Evolutionary conservation across 2,329 filamentous ascomycete genomes (phyloP).

Genomic region (Blastomyces silverae): DNA sequence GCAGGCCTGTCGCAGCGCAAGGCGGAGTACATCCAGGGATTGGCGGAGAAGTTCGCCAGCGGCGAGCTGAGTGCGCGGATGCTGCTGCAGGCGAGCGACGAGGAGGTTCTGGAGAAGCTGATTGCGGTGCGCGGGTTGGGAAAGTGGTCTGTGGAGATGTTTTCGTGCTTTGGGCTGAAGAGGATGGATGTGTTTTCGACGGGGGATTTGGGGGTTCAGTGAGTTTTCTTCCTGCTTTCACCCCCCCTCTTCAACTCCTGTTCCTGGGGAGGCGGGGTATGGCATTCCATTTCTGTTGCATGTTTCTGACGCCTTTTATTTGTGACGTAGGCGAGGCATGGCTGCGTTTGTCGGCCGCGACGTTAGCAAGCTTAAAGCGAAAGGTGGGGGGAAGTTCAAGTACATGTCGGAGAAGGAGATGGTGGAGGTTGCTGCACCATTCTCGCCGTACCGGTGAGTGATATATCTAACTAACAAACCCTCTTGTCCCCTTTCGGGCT

Average conservation of each 20-base stretch:
- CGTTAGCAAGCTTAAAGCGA: constrained; percentile 72
- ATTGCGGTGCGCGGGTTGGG: constrained; percentile 83
- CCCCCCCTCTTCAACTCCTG: neutral
- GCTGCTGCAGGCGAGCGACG: constrained; percentile 72
- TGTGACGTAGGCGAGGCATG: constrained; percentile 61
- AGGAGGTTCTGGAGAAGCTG: constrained; percentile 73
- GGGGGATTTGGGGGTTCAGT: constrained; percentile 87
- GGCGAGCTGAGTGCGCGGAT: constrained; percentile 70
- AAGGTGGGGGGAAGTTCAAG: constrained; percentile 85
- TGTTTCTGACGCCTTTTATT: neutral
- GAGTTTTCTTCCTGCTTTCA: constrained; percentile 29
- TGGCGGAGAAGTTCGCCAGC: constrained; percentile 70
- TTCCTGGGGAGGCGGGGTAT: neutral
- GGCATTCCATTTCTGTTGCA: neutral
- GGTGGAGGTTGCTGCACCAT: constrained; percentile 70
- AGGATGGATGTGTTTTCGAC: constrained; percentile 88
- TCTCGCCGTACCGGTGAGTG: constrained; percentile 67
- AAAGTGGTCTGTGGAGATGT: constrained; percentile 95
- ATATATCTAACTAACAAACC: constrained; percentile 4
- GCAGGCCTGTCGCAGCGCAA: constrained; percentile 91
- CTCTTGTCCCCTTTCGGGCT: constrained; percentile 18
- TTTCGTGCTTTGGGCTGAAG: constrained; percentile 92
- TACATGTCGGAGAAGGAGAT: constrained; percentile 96
- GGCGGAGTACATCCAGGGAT: constrained; percentile 84
- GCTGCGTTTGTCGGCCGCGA: constrained; percentile 78